Evolutionary conservation across 140 eudicot genomes (phyloP).

Genomic region (Senecio squalidus): DNA sequence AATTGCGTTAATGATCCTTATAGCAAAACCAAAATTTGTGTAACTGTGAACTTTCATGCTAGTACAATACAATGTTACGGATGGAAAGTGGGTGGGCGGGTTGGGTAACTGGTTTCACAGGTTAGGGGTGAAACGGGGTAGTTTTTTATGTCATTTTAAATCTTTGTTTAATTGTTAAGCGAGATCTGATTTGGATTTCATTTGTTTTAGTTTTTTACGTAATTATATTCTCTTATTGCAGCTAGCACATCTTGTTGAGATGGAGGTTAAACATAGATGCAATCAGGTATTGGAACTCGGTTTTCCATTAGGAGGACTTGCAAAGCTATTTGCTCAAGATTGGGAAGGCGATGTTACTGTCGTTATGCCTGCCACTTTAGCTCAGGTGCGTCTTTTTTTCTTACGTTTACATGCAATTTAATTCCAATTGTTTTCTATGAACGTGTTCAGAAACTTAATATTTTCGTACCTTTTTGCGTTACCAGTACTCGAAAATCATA

Average conservation of each 20-base stretch:
- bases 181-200: background rate
- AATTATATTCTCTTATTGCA: conserved; percentile 23
- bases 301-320: conserved; percentile 89
- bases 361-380: conserved; percentile 95
- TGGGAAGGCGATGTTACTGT: conserved; percentile 99
- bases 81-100: no score
- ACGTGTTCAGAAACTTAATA: background rate
- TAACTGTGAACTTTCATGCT: background rate
- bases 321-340: conserved; percentile 94
- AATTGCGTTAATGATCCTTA: background rate
- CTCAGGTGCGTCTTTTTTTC: conserved; percentile 49
- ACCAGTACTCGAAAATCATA: conserved; percentile 81
- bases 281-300: conserved; percentile 88
- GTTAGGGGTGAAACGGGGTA: no score
- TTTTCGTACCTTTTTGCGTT: background rate
- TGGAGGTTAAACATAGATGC: conserved; percentile 98
- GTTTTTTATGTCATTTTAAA: background rate
- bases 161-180: background rate
- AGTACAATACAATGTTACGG: no score
- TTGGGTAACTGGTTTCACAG: no score
- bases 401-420: background rate
- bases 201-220: background rate
- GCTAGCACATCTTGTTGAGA: conserved; percentile 92
- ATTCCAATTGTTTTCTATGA: background rate
- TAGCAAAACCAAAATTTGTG: background rate